phyloP scores from a whole-genome alignment of 2,329 filamentous ascomycete genomes.

The Microdochium trichocladiopsis region DNA sequence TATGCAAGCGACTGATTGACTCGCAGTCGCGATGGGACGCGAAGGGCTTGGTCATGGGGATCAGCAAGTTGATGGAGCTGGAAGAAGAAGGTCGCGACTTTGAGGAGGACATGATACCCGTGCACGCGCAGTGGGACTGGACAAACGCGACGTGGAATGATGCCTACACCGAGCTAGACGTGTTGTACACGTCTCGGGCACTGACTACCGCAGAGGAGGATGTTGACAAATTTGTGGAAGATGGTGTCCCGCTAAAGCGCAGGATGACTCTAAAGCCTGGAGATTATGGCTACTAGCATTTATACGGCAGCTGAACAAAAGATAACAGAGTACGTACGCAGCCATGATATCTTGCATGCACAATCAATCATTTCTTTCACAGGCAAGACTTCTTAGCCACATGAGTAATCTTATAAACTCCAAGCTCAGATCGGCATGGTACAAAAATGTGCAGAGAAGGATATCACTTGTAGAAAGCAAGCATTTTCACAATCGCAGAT shows the following conservation, averaged over 20 bases:
- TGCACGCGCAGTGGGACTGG: neutral
- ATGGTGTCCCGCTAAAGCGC: neutral
- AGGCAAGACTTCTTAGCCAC: too few species aligned
- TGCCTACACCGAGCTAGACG: neutral
- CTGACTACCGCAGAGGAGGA: neutral
- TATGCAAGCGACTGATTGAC: neutral
- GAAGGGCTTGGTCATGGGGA: neutral
- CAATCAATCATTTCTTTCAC: too few species aligned
- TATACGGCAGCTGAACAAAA: too few species aligned
- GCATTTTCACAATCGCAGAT: too few species aligned
- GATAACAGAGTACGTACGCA: too few species aligned
- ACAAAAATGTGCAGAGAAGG: too few species aligned
- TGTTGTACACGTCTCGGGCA: neutral
- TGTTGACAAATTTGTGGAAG: neutral
- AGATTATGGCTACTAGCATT: neutral
- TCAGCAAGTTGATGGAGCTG: neutral
- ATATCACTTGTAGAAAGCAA: too few species aligned
- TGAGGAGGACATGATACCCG: neutral
- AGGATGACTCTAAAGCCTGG: neutral
- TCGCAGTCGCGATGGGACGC: neutral
- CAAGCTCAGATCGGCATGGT: too few species aligned
- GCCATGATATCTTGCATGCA: too few species aligned
- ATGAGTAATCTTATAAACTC: too few species aligned
- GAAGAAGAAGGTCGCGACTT: neutral
- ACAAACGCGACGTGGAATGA: neutral